Conservation (phyloP, 768 basidiomycete species). For the Sporobolomyces pararoseus region DNA sequence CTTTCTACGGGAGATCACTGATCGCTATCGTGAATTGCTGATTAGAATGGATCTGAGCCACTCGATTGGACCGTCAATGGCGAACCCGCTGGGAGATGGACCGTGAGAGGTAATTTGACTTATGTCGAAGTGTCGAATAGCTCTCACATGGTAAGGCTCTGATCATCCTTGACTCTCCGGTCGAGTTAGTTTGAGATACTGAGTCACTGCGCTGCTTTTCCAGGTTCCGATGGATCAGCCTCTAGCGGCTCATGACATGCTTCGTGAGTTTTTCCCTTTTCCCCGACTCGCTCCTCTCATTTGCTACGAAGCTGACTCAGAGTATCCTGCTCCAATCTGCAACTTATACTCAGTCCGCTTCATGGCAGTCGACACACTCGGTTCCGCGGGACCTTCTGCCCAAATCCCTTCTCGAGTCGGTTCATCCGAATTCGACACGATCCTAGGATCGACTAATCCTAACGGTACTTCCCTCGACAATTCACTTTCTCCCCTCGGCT, state of each 20-base stretch:
- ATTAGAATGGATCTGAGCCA: constrained; percentile 45
- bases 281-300: background rate
- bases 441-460: constrained; percentile 41
- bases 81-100: constrained; percentile 83
- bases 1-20: background rate
- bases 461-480: constrained; percentile 42
- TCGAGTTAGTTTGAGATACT: no score
- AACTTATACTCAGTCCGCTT: constrained; percentile 78
- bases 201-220: no score
- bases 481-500: background rate
- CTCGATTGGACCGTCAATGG: constrained; percentile 61
- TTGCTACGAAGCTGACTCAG: no score
- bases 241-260: constrained; percentile 90
- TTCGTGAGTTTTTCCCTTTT: constrained; percentile 50
- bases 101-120: constrained; percentile 78
- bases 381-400: constrained; percentile 73
- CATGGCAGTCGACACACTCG: constrained; percentile 84
- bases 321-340: no score
- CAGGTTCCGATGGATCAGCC: constrained; percentile 64
- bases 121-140: constrained; percentile 91
- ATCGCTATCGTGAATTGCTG: background rate
- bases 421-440: constrained; percentile 53
- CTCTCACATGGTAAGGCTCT: constrained; percentile 76
- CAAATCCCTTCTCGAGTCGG: constrained; percentile 68
- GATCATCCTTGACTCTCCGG: no score